phyloP scores from a whole-genome alignment of 2,329 filamentous ascomycete genomes.

The Hymenotorrendiella dingleyae region DNA sequence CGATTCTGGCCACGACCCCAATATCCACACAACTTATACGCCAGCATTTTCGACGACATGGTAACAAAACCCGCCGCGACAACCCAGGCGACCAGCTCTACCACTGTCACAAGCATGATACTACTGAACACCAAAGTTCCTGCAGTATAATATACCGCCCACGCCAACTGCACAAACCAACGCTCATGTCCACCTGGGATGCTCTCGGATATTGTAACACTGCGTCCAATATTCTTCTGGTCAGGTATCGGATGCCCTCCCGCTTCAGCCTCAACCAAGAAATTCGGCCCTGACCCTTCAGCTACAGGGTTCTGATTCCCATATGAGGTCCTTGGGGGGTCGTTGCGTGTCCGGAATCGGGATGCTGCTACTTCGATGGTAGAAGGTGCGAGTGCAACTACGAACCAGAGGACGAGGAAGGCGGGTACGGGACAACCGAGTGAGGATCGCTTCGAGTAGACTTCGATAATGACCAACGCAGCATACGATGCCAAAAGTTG shows the following conservation, averaged over 20 bases:
- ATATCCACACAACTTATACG: slow-evolving; percentile 12
- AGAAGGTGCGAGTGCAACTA: slow-evolving; percentile 12
- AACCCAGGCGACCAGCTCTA: slow-evolving; percentile 30
- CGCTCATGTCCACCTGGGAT: slow-evolving; percentile 27
- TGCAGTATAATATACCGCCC: slow-evolving; percentile 31
- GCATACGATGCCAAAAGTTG: background rate
- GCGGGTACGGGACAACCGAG: slow-evolving; percentile 29
- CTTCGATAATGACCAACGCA: slow-evolving; percentile 19
- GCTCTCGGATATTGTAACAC: background rate
- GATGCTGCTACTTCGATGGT: background rate
- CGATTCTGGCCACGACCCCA: slow-evolving; percentile 1
- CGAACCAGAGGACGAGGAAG: slow-evolving; percentile 26
- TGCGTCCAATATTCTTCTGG: background rate
- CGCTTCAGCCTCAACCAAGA: background rate
- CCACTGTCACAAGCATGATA: slow-evolving; percentile 32
- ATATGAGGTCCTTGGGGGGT: background rate
- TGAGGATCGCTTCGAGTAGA: slow-evolving; percentile 29
- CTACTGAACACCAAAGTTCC: slow-evolving; percentile 30
- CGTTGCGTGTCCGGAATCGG: background rate
- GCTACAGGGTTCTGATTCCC: background rate
- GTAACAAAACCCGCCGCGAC: slow-evolving; percentile 20
- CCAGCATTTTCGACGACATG: slow-evolving; percentile 27
- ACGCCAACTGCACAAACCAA: slow-evolving; percentile 29
- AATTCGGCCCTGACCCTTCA: no score
- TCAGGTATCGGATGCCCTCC: no score